Base-by-base conservation (phyloP, 768 basidiomycete species). In the Tubosaeta brunneosetosa region DNA sequence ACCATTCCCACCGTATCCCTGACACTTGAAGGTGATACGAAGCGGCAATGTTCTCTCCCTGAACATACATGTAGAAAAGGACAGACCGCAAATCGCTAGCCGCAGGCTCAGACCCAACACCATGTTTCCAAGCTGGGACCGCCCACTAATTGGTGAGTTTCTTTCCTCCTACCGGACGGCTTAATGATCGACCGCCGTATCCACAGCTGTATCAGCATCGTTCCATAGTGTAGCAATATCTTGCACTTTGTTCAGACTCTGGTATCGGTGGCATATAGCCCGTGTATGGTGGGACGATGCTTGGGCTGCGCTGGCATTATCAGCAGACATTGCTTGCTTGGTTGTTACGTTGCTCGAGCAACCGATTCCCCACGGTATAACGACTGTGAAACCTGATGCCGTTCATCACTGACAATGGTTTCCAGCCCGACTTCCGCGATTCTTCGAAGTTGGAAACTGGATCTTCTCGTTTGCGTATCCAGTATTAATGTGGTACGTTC, bases 281-380 rank as follows among this genome's bases (percentile, higher is more conserved):
- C 64, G 43, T 6, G 26, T 66, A 45, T 62, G 63, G 64, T 67
- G 65, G 59, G 64, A 66, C 22, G 66, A 66, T 33, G 59, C 45
- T 4, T 61, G 56, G 56, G 64, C 60, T 2, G 26, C 8, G 12
- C 11, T 61, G 3, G 65, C 64, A 4, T 41, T 59, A 14, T 38
- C 57, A 40, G 53, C 53, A 8, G 55, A 65, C 32, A 22, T 56
- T 2, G 34, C 42, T 2, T 62, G 48, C 55, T 10, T 61, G 8
- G 22, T 58, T 12, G 47, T 4, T 17, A 7, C 47, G 0, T 14
- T 41, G 9, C 36, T 62, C 26, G 55, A 61, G 27, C 38, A 25
- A 26, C 57, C 60, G 6, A 27, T 55, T 34, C 40, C 51, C 1
- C 1, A 25, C 6, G 6, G 62, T 64, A 47, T 52, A 51, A 0